Percentiles rank a stretch among this genome's conserved stretches.
phyloP scores from a whole-genome alignment of 805 yeast species.

The Vanderwaltozyma verrucispora region DNA sequence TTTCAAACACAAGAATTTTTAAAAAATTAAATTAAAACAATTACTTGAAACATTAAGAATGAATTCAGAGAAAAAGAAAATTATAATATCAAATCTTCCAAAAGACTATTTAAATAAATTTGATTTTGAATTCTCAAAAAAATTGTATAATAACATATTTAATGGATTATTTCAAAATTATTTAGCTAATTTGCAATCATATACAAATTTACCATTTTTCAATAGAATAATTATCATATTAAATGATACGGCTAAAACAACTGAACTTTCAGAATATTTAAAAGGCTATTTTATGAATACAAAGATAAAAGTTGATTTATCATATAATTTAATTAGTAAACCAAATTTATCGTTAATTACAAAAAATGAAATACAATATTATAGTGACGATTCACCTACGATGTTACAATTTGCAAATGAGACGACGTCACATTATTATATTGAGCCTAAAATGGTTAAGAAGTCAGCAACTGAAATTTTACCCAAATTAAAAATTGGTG shows the following conservation, averaged over 20 bases:
- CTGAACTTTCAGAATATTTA: slow-evolving; percentile 14
- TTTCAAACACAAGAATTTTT: too few relatives aligned
- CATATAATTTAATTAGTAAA: background rate
- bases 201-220: slow-evolving; percentile 32
- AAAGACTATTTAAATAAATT: slow-evolving; percentile 3
- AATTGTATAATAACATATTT: slow-evolving; percentile 16
- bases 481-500: too few relatives aligned
- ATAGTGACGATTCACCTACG: slow-evolving; percentile 19
- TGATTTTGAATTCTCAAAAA: slow-evolving; percentile 9
- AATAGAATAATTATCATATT: slow-evolving; percentile 34
- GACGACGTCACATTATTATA: slow-evolving; percentile 18
- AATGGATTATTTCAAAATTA: slow-evolving; percentile 15
- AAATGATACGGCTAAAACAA: slow-evolving; percentile 18
- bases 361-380: background rate
- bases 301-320: background rate
- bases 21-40: too few relatives aligned
- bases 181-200: slow-evolving; percentile 17
- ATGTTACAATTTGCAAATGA: slow-evolving; percentile 18
- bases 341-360: background rate
- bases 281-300: background rate
- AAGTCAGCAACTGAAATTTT: background rate
- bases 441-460: slow-evolving; percentile 22
- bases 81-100: slow-evolving; percentile 25
- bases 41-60: too few relatives aligned
- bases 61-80: slow-evolving; percentile 15